These are phyloP conservation scores for California macrophylla DNA, from an alignment of 441 rosid genomes.

Conservation along the genomic window DNA sequence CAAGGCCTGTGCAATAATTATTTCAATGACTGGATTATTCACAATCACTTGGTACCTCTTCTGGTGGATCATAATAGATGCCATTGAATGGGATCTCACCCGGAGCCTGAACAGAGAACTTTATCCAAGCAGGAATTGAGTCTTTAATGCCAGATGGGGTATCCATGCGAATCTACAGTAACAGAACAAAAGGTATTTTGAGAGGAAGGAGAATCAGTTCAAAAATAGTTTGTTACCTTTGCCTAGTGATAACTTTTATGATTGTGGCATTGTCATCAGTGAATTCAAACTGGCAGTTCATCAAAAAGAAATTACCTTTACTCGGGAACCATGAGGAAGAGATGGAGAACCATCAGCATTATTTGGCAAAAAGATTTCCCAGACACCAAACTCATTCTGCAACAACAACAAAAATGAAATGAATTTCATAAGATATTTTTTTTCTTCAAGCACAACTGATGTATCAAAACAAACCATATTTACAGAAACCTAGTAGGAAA, in stretches of 20 bases:
- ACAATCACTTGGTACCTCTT: slow-evolving; percentile 43
- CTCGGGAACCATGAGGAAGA: slow-evolving; percentile 94
- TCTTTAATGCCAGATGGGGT: slow-evolving; percentile 92
- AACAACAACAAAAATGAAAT: slow-evolving; percentile 11
- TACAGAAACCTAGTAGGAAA: slow-evolving; percentile 9
- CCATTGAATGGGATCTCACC: slow-evolving; percentile 94
- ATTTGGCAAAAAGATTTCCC: slow-evolving; percentile 95
- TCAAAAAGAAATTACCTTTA: slow-evolving; percentile 53
- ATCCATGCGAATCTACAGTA: slow-evolving; percentile 78
- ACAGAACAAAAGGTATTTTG: slow-evolving; percentile 14
- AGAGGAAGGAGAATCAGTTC: slow-evolving; percentile 1
- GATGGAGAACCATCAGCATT: slow-evolving; percentile 80
- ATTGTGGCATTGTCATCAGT: not conserved
- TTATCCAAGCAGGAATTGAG: slow-evolving; percentile 99
- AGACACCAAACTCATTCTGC: slow-evolving; percentile 90
- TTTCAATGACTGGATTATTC: not conserved
- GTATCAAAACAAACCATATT: slow-evolving; percentile 3
- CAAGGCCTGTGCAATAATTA: not conserved
- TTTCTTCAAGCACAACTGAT: not conserved
- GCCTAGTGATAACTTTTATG: not conserved
- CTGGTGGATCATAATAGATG: slow-evolving; percentile 89
- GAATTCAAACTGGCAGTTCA: slow-evolving; percentile 5
- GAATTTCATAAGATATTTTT: not conserved
- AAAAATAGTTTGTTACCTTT: slow-evolving; percentile 4
- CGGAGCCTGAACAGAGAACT: slow-evolving; percentile 83